These are phyloP conservation scores for Gyrodon lividus DNA, from an alignment of 768 basidiomycete genomes.

Conservation along the genomic window DNA sequence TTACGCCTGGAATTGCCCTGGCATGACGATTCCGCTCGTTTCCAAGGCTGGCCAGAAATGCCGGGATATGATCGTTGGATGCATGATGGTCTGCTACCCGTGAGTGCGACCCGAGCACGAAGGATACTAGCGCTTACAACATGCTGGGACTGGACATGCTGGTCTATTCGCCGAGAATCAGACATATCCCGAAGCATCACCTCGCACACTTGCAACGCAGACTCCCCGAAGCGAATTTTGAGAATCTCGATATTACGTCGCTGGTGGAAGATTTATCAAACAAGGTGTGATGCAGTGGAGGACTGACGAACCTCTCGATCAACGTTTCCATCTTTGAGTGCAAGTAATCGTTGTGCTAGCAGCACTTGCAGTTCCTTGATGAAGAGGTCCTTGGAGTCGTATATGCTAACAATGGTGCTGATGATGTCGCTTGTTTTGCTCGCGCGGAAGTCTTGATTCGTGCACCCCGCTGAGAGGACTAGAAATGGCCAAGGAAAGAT, in stretches of 20 bases:
- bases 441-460: slow-evolving; percentile 74
- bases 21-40: slow-evolving; percentile 70
- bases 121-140: slow-evolving; percentile 42
- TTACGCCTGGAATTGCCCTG: slow-evolving; percentile 80
- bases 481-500: background rate
- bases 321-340: slow-evolving; percentile 74
- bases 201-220: slow-evolving; percentile 90
- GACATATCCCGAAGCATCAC: slow-evolving; percentile 98
- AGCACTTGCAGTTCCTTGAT: slow-evolving; percentile 93
- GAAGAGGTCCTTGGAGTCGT: slow-evolving; percentile 95
- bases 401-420: slow-evolving; percentile 95
- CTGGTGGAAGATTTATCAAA: slow-evolving; percentile 39
- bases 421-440: slow-evolving; percentile 93
- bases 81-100: slow-evolving; percentile 58
- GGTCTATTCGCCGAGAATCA: slow-evolving; percentile 87
- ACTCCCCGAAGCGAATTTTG: slow-evolving; percentile 94
- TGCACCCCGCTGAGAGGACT: background rate
- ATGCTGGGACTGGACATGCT: slow-evolving; percentile 77
- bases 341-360: slow-evolving; percentile 82
- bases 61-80: slow-evolving; percentile 88
- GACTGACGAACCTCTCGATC: slow-evolving; percentile 54
- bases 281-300: background rate
- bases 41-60: slow-evolving; percentile 95
- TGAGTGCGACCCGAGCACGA: slow-evolving; percentile 6
- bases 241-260: slow-evolving; percentile 90